Percentiles rank a stretch among this genome's conserved stretches.
Evolutionary conservation across 2,329 filamentous ascomycete genomes (phyloP).

Genomic region (Aspergillus tamarii): DNA sequence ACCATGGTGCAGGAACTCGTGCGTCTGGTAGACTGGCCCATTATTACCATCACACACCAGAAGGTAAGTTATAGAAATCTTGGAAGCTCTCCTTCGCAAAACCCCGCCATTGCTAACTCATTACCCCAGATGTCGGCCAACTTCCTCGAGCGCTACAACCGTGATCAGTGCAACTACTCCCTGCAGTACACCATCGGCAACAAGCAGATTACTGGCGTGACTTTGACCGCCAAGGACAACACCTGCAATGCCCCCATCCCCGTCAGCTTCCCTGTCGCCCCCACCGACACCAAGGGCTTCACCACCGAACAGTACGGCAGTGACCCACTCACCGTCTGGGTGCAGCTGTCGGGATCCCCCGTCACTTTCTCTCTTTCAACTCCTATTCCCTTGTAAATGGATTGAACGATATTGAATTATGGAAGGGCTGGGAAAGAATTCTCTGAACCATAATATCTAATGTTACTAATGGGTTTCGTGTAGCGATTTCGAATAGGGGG

Average conservation of each 20-base stretch:
- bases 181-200: constrained; percentile 51
- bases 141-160: constrained; percentile 58
- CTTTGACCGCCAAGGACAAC: constrained; percentile 54
- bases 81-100: not conserved
- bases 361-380: constrained; percentile 50
- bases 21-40: constrained; percentile 57
- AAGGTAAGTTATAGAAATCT: constrained; percentile 41
- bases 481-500: not conserved
- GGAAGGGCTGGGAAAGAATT: not conserved
- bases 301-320: constrained; percentile 58
- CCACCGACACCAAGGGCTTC: constrained; percentile 48
- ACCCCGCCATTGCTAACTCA: not conserved
- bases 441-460: constrained; percentile 5
- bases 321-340: constrained; percentile 58
- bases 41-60: constrained; percentile 60
- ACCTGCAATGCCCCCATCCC: constrained; percentile 57
- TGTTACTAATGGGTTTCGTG: constrained; percentile 5
- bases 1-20: constrained; percentile 57
- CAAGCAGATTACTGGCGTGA: constrained; percentile 54
- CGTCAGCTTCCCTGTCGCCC: constrained; percentile 55
- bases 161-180: constrained; percentile 57
- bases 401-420: not conserved
- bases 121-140: constrained; percentile 44
- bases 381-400: constrained; percentile 30
- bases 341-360: constrained; percentile 48